Percentiles rank a stretch among this genome's conserved stretches.
Evolutionary conservation across 345 rosid genomes (phyloP).

Genomic region (Arabidopsis thaliana): DNA sequence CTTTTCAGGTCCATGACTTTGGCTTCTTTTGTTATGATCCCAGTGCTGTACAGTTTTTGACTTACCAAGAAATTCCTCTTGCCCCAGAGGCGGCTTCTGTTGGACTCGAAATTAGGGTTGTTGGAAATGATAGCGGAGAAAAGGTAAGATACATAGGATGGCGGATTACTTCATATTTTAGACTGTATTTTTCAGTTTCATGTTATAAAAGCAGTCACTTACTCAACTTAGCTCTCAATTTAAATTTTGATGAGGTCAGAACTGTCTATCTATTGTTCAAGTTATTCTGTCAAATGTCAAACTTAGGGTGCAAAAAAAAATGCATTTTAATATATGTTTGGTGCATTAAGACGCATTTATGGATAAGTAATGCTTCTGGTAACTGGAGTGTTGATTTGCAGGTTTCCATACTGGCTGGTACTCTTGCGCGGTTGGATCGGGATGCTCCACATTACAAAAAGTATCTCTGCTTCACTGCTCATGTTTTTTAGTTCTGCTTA

Average conservation of each 20-base stretch:
- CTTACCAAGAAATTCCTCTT: slow-evolving; percentile 96
- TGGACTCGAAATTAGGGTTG: slow-evolving; percentile 95
- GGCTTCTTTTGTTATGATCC: slow-evolving; percentile 95
- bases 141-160: slow-evolving; percentile 58
- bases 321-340: not conserved
- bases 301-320: slow-evolving; percentile 5
- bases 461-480: slow-evolving; percentile 50
- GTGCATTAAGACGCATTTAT: slow-evolving; percentile 7
- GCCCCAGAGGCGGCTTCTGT: slow-evolving; percentile 92
- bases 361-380: slow-evolving; percentile 18
- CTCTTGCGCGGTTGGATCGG: slow-evolving; percentile 94
- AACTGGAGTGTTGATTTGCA: slow-evolving; percentile 50
- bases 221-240: slow-evolving; percentile 4
- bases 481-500: slow-evolving; percentile 29
- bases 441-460: slow-evolving; percentile 91
- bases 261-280: not conserved
- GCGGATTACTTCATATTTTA: not conserved
- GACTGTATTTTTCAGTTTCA: slow-evolving; percentile 1
- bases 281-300: slow-evolving; percentile 2
- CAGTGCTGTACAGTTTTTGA: slow-evolving; percentile 67
- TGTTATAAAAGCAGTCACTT: slow-evolving; percentile 7
- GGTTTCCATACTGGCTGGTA: slow-evolving; percentile 97
- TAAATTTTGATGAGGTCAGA: not conserved
- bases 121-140: slow-evolving; percentile 97
- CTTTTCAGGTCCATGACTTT: slow-evolving; percentile 89